Evolutionary conservation across 2,329 filamentous ascomycete genomes (phyloP).

Genomic region (Claviceps spartinae): DNA sequence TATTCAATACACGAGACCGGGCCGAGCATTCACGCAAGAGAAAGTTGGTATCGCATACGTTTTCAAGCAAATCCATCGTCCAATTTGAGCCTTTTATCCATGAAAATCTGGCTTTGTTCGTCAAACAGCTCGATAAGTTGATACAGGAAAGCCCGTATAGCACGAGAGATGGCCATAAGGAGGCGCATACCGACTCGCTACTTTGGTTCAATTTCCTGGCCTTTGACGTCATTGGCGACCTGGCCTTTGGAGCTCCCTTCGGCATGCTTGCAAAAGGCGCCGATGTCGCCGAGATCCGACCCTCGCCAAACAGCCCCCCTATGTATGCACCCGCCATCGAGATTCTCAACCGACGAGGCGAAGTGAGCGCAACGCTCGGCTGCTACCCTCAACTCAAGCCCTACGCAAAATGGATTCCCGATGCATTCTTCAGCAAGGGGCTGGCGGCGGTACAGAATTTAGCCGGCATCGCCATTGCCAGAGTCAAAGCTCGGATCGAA

Average conservation of each 20-base stretch:
- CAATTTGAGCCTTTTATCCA: slow-evolving; percentile 88
- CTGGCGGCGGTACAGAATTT: slow-evolving; percentile 64
- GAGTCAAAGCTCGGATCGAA: slow-evolving; percentile 61
- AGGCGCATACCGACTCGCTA: slow-evolving; percentile 57
- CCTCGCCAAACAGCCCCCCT: slow-evolving; percentile 44
- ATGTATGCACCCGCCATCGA: slow-evolving; percentile 69
- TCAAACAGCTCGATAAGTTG: slow-evolving; percentile 57
- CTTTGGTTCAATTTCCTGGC: slow-evolving; percentile 55
- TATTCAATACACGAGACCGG: slow-evolving; percentile 82
- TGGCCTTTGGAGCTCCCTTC: slow-evolving; percentile 39
- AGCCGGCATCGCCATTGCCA: slow-evolving; percentile 75
- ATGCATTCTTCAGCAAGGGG: slow-evolving; percentile 68
- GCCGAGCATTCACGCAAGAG: slow-evolving; percentile 76
- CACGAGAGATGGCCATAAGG: slow-evolving; percentile 42
- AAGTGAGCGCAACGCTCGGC: slow-evolving; percentile 71
- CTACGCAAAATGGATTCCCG: slow-evolving; percentile 66
- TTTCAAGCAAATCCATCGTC: slow-evolving; percentile 64
- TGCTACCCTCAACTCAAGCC: slow-evolving; percentile 62
- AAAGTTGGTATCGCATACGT: slow-evolving; percentile 79
- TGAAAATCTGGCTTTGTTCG: slow-evolving; percentile 60
- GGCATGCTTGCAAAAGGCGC: slow-evolving; percentile 63
- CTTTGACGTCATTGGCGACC: slow-evolving; percentile 34
- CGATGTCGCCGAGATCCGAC: slow-evolving; percentile 62
- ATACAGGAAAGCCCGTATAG: slow-evolving; percentile 28
- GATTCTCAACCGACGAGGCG: slow-evolving; percentile 76